Percentiles rank a stretch among this genome's conserved stretches.
Evolutionary conservation across 768 basidiomycete genomes (phyloP).

Genomic region (Tulasnella sp.): DNA sequence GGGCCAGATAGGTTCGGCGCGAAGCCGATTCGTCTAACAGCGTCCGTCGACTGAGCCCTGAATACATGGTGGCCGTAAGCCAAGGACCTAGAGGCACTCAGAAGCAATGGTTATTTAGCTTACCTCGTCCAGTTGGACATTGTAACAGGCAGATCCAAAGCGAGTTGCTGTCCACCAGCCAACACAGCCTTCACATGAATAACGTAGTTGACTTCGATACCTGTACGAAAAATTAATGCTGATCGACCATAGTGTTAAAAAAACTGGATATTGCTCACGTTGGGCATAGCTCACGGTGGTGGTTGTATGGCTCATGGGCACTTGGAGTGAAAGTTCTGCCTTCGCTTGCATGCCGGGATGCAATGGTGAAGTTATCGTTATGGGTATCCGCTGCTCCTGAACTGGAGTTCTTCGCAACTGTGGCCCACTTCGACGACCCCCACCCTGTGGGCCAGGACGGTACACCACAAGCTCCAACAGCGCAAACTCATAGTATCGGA

Average conservation of each 20-base stretch:
- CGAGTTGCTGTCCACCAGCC: conserved; percentile 51
- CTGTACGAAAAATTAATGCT: conserved; percentile 12
- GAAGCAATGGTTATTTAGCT: conserved; percentile 22
- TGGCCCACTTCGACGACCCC: conserved; percentile 47
- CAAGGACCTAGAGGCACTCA: conserved; percentile 2
- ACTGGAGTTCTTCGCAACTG: conserved; percentile 45
- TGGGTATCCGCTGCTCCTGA: conserved; percentile 58
- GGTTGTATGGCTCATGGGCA: conserved; percentile 65
- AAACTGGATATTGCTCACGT: conserved; percentile 30
- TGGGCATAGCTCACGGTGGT: conserved; percentile 72
- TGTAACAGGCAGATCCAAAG: conserved; percentile 67
- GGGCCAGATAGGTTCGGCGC: not conserved
- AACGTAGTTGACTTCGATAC: conserved; percentile 72
- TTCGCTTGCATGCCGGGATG: conserved; percentile 61
- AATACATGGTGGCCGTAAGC: not conserved
- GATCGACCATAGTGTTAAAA: not conserved
- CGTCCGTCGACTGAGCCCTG: conserved; percentile 63
- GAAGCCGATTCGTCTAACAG: conserved; percentile 35
- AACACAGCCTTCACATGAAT: conserved; percentile 68
- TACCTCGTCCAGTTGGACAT: conserved; percentile 82
- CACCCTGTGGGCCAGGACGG: conserved; percentile 38
- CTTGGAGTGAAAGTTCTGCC: conserved; percentile 58
- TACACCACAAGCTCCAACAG: conserved; percentile 70
- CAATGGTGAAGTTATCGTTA: conserved; percentile 49
- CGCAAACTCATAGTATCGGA: conserved; percentile 76